These are phyloP conservation scores for Barnettozyma populi DNA, from an alignment of 805 yeast genomes.

Conservation along the genomic window DNA sequence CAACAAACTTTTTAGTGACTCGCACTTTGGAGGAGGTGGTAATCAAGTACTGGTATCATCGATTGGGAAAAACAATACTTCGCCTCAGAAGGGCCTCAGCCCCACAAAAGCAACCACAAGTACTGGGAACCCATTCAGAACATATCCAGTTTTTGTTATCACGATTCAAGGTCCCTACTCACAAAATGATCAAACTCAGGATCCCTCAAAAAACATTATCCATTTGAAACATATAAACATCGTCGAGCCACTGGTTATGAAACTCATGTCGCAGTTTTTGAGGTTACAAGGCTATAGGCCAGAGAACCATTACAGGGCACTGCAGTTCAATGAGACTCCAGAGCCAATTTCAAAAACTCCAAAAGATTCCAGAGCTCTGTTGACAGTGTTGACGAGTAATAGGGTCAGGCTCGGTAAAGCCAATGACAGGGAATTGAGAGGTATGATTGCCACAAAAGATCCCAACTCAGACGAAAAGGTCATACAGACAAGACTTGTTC, in stretches of 20 bases:
- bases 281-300: constrained; percentile 19
- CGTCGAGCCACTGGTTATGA: constrained; percentile 28
- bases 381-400: constrained; percentile 1
- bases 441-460: constrained; percentile 1
- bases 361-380: not conserved
- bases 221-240: constrained; percentile 24
- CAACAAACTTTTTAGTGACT: constrained; percentile 23
- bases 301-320: not conserved
- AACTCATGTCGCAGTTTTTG: constrained; percentile 27
- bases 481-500: not conserved
- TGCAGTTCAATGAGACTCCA: not conserved
- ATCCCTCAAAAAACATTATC: constrained; percentile 31
- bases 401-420: constrained; percentile 3
- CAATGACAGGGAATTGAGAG: constrained; percentile 1
- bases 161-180: constrained; percentile 25
- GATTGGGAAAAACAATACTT: constrained; percentile 11
- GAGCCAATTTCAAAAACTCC: not conserved
- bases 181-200: constrained; percentile 36
- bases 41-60: constrained; percentile 13
- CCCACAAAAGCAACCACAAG: constrained; percentile 22
- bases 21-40: constrained; percentile 19
- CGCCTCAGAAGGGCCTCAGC: constrained; percentile 20
- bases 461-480: not conserved
- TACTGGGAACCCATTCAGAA: constrained; percentile 30
- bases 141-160: constrained; percentile 36